Evolutionary conservation across 129 eudicot species (phyloP), one percentile per base, ranked within the genome.

Genomic region (Logfia minima): DNA sequence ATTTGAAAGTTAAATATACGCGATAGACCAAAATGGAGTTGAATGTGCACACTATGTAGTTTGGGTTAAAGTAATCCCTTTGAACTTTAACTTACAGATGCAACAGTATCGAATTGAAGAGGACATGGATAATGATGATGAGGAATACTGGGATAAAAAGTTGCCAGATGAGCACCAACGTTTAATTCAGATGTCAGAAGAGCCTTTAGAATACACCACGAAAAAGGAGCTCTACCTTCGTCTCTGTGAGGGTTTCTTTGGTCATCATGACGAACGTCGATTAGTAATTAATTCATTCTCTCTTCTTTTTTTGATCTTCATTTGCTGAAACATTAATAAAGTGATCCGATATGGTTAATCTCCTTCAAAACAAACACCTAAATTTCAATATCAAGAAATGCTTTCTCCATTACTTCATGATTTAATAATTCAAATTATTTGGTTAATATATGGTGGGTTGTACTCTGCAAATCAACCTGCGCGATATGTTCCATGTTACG

Each of bases 241-340:
- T 55, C 77, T 72, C 31, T 72, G 77, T 56, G 51, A n/a, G 6
- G 77, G 77, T 55, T 24, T 72, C 66, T 67, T 72, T 72, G 14
- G 51, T 55, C 29, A 56, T n/a, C 14, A 34, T n/a, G 48, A 51
- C 11, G 1, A 55, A 6, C 8, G 10, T 6, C 45, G 10, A 70
- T 0, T 45, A 61, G 75, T 70, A 31, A 23, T 31, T 31, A 45
- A 43, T 21, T 63, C 8, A 2, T 3, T 7, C 37, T 1, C 23
- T 21, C 10, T 61, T 23, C 13, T 31, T 10, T 24, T 26, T 23
- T 23, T 23, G 11, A 39, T 63, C 18, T 11, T 63, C 17, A 3
- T 62, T 14, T 60, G 31, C 16, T 4, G 2, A 7, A 16, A 32
- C 24, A 66, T 34, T 48, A 48, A 3, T 8, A 16, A 48, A 48